Conservation (phyloP, 2,329 filamentous ascomycete genomes). For the Trichoderma simmonsii region DNA sequence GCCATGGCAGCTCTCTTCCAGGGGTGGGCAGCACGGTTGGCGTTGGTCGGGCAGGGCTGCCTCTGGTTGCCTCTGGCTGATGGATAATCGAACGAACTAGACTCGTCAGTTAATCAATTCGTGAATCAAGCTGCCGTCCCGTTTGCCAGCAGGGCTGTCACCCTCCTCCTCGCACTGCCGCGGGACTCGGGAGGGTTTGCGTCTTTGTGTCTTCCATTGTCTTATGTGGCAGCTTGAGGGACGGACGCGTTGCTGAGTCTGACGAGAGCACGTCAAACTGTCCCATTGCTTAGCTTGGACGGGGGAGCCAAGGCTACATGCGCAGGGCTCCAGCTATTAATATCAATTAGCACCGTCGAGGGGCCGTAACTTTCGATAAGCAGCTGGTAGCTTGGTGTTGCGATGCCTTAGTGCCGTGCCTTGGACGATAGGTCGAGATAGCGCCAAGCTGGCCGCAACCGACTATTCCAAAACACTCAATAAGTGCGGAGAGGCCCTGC, state of each 20-base stretch:
- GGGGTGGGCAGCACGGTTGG: neutral
- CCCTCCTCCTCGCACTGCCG: neutral
- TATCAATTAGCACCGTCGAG: neutral
- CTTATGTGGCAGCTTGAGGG: slow-evolving; percentile 12
- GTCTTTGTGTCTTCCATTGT: neutral
- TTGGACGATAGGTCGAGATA: neutral
- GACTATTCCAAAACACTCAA: neutral
- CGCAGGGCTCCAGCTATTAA: slow-evolving; percentile 1
- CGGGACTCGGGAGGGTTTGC: neutral
- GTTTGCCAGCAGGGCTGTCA: neutral
- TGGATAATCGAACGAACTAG: neutral
- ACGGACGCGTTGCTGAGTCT: slow-evolving; percentile 11
- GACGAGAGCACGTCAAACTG: slow-evolving; percentile 1
- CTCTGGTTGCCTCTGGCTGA: neutral
- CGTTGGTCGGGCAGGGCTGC: neutral
- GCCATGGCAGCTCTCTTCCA: neutral
- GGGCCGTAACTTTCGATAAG: neutral
- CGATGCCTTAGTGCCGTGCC: neutral
- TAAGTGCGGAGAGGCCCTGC: neutral
- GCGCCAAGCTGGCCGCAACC: neutral
- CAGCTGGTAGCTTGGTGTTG: neutral
- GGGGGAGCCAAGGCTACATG: neutral
- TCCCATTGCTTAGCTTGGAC: neutral
- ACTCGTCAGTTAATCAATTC: neutral
- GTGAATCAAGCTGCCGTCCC: neutral